phyloP scores from a whole-genome alignment of 805 yeast genomes.

The Hermanozyma aechmeae region DNA sequence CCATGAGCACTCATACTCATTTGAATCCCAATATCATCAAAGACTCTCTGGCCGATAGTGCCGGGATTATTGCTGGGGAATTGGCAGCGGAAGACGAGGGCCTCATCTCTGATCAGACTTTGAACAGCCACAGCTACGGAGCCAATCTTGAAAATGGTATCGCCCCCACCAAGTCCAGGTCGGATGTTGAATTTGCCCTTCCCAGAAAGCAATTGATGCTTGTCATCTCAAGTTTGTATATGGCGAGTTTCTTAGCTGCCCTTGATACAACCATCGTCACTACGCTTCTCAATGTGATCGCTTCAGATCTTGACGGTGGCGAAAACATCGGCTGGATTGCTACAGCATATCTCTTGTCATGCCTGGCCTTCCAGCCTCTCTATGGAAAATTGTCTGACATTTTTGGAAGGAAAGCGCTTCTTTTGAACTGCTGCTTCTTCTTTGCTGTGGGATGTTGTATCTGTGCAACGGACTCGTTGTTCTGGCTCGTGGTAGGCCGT shows the following conservation, averaged over 20 bases:
- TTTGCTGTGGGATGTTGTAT: conserved; percentile 49
- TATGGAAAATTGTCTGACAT: conserved; percentile 66
- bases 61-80: conserved; percentile 29
- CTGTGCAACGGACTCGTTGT: conserved; percentile 43
- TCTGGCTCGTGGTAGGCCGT: conserved; percentile 46
- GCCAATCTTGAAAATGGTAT: too few relatives aligned
- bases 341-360: conserved; percentile 56
- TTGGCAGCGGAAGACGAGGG: conserved; percentile 25
- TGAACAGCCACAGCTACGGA: conserved; percentile 9
- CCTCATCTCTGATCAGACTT: conserved; percentile 6
- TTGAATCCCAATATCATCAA: conserved; percentile 13
- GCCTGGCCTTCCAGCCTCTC: conserved; percentile 67
- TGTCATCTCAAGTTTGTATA: conserved; percentile 22
- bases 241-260: conserved; percentile 48
- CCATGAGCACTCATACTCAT: conserved; percentile 9
- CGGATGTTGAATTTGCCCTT: conserved; percentile 17
- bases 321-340: conserved; percentile 67
- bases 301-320: conserved; percentile 58
- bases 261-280: conserved; percentile 62
- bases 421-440: conserved; percentile 43
- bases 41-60: conserved; percentile 21
- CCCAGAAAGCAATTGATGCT: conserved; percentile 20
- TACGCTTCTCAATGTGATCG: conserved; percentile 54
- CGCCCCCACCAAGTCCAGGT: too few relatives aligned
- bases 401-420: conserved; percentile 51